These are phyloP conservation scores for Candida nitratophila DNA, from an alignment of 805 yeast species.

Conservation along the genomic window DNA sequence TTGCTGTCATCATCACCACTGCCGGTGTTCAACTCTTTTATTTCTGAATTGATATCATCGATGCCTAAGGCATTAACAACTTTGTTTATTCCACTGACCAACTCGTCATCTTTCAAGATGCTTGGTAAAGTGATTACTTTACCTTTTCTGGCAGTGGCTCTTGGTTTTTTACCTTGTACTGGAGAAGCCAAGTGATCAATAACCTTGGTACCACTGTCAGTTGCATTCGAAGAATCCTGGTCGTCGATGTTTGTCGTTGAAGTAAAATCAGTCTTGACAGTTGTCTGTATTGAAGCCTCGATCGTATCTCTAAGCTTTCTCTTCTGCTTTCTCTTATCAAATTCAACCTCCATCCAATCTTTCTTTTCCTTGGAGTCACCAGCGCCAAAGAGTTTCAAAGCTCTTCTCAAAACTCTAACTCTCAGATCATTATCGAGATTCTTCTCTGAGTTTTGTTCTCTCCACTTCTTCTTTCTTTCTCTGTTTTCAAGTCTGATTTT, in stretches of 20 bases:
- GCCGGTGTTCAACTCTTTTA: neutral
- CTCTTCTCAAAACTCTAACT: constrained; percentile 69
- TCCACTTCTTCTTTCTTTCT: constrained; percentile 76
- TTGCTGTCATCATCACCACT: neutral
- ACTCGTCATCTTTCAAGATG: constrained; percentile 9
- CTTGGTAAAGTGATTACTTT: constrained; percentile 2
- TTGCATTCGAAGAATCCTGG: too few relatives aligned
- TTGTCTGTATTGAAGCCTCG: neutral
- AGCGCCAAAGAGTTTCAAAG: constrained; percentile 58
- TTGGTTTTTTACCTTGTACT: neutral
- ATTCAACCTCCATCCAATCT: constrained; percentile 73
- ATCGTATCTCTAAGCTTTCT: constrained; percentile 39
- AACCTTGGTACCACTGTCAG: too few relatives aligned
- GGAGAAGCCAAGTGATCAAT: too few relatives aligned
- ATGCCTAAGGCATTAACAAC: constrained; percentile 2
- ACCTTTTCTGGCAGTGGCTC: neutral
- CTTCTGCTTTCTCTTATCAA: constrained; percentile 54
- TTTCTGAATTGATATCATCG: neutral
- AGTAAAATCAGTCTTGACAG: too few relatives aligned
- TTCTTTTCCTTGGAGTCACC: constrained; percentile 41
- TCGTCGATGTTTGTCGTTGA: too few relatives aligned
- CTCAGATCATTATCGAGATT: constrained; percentile 86
- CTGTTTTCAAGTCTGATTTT: constrained; percentile 61
- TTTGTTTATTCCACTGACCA: constrained; percentile 2
- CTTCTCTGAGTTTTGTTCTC: constrained; percentile 70